Conservation (phyloP, 768 basidiomycete species). For the Phaffia australis region DNA sequence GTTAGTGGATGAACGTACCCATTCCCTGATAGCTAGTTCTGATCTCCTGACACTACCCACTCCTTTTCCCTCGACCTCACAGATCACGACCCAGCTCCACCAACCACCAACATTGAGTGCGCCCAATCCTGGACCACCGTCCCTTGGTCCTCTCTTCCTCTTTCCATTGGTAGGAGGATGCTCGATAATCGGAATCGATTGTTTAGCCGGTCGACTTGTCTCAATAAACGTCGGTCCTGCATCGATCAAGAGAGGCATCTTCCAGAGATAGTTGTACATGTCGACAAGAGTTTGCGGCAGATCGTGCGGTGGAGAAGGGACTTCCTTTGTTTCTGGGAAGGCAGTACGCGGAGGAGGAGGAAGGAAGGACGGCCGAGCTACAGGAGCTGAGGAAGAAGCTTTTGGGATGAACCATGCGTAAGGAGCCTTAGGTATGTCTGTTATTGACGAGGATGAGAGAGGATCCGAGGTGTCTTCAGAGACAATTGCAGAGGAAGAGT, state of each 20-base stretch:
- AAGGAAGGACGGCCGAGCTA: constrained; percentile 20
- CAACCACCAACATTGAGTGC: constrained; percentile 18
- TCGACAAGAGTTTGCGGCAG: background rate
- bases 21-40: constrained; percentile 12
- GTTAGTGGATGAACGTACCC: constrained; percentile 2
- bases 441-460: too few relatives aligned
- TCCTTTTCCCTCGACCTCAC: constrained; percentile 15
- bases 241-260: constrained; percentile 1
- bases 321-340: background rate
- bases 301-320: background rate
- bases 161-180: constrained; percentile 13
- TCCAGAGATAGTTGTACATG: constrained; percentile 8
- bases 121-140: constrained; percentile 12
- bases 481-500: too few relatives aligned
- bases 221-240: constrained; percentile 11
- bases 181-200: constrained; percentile 19
- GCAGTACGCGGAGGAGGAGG: constrained; percentile 10
- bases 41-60: constrained; percentile 11
- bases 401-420: constrained; percentile 22
- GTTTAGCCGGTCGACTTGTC: constrained; percentile 11
- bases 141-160: constrained; percentile 6
- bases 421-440: background rate
- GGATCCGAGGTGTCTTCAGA: too few relatives aligned
- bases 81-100: constrained; percentile 23
- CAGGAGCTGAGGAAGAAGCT: constrained; percentile 6